phyloP scores from a whole-genome alignment of 257 asterid genomes.

The Capsicum pubescens region DNA sequence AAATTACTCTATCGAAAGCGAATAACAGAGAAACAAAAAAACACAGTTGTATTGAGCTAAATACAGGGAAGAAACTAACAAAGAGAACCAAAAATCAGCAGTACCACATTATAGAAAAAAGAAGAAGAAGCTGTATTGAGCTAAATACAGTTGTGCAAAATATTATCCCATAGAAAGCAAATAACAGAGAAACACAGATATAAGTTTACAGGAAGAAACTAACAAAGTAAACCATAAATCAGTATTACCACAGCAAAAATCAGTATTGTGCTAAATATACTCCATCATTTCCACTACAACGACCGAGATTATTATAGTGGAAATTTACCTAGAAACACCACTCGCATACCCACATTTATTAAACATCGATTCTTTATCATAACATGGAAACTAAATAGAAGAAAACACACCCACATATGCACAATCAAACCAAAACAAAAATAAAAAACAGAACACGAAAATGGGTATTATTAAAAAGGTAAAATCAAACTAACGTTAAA shows the following conservation, averaged over 20 bases:
- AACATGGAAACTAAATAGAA: background rate
- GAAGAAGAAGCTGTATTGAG: no score
- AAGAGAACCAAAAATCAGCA: no score
- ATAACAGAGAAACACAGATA: background rate
- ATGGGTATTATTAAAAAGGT: background rate
- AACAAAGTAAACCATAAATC: background rate
- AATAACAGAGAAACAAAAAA: no score
- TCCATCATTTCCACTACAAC: background rate
- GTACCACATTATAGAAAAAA: no score
- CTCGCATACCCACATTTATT: background rate
- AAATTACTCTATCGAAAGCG: background rate
- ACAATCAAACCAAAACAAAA: background rate
- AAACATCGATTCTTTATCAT: background rate
- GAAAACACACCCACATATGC: background rate
- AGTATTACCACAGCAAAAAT: background rate
- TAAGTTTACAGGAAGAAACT: background rate
- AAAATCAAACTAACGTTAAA: background rate
- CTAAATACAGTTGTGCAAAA: background rate
- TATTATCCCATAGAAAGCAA: background rate
- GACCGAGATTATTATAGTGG: no score
- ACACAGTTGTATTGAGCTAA: no score
- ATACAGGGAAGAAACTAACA: no score
- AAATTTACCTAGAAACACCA: background rate
- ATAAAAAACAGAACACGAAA: background rate
- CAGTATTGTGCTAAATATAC: background rate